phyloP scores from a whole-genome alignment of 2,329 filamentous ascomycete genomes.

The Neurospora sp. region DNA sequence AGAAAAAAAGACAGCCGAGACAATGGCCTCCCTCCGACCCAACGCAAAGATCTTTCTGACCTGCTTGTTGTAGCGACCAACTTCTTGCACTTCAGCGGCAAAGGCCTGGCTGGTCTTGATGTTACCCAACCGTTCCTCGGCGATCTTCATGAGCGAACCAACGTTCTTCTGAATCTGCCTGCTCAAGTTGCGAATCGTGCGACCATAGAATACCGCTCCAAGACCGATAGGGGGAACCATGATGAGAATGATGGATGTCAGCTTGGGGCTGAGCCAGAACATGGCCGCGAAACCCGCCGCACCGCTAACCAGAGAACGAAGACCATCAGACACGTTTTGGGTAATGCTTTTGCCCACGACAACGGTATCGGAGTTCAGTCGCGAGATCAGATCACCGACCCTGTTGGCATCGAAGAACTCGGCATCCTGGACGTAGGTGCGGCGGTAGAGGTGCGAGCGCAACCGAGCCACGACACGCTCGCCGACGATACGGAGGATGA shows the following conservation, averaged over 20 bases:
- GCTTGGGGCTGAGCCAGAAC: slow-evolving; percentile 87
- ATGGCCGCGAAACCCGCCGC: slow-evolving; percentile 84
- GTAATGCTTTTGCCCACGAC: slow-evolving; percentile 98
- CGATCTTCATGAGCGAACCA: slow-evolving; percentile 89
- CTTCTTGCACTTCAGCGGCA: slow-evolving; percentile 83
- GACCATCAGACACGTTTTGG: slow-evolving; percentile 93
- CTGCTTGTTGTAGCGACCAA: slow-evolving; percentile 83
- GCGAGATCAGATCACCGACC: slow-evolving; percentile 90
- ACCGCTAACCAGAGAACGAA: slow-evolving; percentile 82
- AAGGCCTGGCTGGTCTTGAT: slow-evolving; percentile 96
- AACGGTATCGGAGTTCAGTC: slow-evolving; percentile 90
- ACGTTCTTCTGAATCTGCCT: slow-evolving; percentile 90
- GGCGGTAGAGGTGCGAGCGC: slow-evolving; percentile 78
- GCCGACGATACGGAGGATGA: slow-evolving; percentile 86
- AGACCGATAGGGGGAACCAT: slow-evolving; percentile 88
- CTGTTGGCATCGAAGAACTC: slow-evolving; percentile 98
- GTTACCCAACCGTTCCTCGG: slow-evolving; percentile 94
- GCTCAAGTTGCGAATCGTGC: slow-evolving; percentile 79
- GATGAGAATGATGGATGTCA: slow-evolving; percentile 76
- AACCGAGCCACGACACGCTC: slow-evolving; percentile 88
- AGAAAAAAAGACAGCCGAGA: slow-evolving; percentile 83
- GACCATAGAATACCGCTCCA: slow-evolving; percentile 84
- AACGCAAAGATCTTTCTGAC: slow-evolving; percentile 86
- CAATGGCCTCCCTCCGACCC: slow-evolving; percentile 75
- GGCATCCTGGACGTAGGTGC: slow-evolving; percentile 92